Base-by-base conservation (phyloP, 108 stramenopile species). In the Cyclotella baltica region DNA sequence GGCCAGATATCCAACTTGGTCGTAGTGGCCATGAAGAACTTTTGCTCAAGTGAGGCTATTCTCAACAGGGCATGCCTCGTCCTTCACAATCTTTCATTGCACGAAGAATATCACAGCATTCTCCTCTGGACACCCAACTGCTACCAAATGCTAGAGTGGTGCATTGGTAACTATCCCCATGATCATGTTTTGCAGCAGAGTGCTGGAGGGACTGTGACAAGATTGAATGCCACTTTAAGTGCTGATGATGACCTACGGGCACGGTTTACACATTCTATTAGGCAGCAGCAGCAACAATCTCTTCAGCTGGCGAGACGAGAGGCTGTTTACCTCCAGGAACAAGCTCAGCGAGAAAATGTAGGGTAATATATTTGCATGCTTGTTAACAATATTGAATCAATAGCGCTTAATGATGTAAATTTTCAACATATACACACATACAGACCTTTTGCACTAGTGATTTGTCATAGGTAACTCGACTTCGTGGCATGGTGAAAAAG, bases 41-140 rank as follows among this genome's bases (percentile, higher is more conserved):
- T 97, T 77, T 96, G 94, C 75, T 79, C 92, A 10, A 92, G 91
- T 57, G 90, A 90, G 72, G 87, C 93, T 22, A 97, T 96, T 38
- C 75, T 97, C 51, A 96, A 95, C 77, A 87, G 96, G 67, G 97
- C 93, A 8, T 96, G 95, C 74, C 89, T 97, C 18, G 95, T 97
- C 28, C 90, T 97, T 22, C 93, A 96, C 87, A 97, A 97, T 58
- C 79, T 97, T 29, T 92, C 93, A 34, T 80, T 96, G 56, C 91
- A 91, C 48, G 84, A 84, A 29, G 88, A 80, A 25, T 94, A 96
- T 70, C 92, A 96, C 78, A 43, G 67, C 16, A 85, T 70, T 38
- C 88, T 97, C 2, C 83, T 97, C 33, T 89, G 86, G 90, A 92
- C 91, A 50, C 91, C 92, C 2, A 91, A 90, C 68, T 92, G 91